Conservation (phyloP, 73 alveolate genomes). For the Tetrahymena elliotti region DNA sequence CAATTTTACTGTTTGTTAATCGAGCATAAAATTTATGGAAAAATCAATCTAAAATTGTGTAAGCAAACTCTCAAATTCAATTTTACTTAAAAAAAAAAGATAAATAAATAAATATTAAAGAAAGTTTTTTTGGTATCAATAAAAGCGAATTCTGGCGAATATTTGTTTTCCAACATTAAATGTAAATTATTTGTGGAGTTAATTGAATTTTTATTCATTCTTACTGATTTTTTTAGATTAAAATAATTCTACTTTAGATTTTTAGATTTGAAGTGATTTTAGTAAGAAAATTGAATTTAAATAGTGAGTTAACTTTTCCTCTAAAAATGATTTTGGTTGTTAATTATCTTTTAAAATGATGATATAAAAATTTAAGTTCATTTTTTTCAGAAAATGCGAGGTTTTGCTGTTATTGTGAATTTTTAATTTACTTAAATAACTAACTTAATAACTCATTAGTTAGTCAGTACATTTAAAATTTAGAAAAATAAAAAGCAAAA, state of each 20-base stretch:
- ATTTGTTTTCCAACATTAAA: background rate
- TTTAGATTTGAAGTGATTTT: background rate
- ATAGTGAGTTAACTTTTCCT: too few species aligned
- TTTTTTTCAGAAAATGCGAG: too few species aligned
- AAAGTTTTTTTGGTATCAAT: background rate
- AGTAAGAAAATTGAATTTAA: too few species aligned
- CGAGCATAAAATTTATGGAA: too few species aligned
- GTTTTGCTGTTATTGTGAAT: too few species aligned
- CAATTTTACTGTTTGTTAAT: background rate
- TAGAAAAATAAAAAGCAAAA: background rate
- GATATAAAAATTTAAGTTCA: too few species aligned
- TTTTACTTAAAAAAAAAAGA: background rate
- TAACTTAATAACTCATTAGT: too few species aligned
- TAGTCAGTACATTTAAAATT: background rate
- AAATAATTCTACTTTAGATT: background rate
- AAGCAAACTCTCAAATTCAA: background rate
- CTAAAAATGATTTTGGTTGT: too few species aligned
- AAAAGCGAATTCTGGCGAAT: background rate
- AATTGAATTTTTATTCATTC: background rate
- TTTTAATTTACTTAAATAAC: background rate
- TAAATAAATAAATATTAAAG: too few species aligned
- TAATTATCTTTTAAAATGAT: too few species aligned
- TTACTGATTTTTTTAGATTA: background rate
- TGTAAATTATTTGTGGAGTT: background rate
- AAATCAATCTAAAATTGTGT: background rate